Conservation (phyloP, 2,329 filamentous ascomycete species). For the Trichocomaceae sp. region DNA sequence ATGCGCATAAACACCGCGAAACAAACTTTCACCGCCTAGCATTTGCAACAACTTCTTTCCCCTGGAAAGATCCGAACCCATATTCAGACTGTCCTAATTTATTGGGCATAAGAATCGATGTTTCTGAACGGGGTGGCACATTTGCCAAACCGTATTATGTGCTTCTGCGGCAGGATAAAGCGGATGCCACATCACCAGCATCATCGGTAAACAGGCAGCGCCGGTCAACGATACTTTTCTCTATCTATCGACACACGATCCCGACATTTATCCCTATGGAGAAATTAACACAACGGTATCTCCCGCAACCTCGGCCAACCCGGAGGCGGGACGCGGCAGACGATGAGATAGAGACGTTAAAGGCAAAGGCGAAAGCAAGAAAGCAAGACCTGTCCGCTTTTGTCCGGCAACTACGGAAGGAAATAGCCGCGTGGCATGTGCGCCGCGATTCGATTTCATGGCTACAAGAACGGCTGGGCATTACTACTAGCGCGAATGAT, state of each 20-base stretch:
- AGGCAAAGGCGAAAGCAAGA: conserved; percentile 17
- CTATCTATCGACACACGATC: conserved; percentile 40
- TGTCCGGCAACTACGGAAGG: conserved; percentile 34
- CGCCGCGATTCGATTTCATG: conserved; percentile 32
- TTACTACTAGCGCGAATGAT: conserved; percentile 16
- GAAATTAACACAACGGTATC: conserved; percentile 32
- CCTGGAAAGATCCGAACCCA: conserved; percentile 40
- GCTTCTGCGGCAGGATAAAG: conserved; percentile 26
- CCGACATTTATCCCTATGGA: conserved; percentile 38
- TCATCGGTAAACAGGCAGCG: not conserved
- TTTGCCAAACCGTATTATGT: conserved; percentile 41
- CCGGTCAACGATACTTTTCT: conserved; percentile 17
- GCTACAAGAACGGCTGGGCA: conserved; percentile 28
- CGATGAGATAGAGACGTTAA: conserved; percentile 15
- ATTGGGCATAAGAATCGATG: conserved; percentile 38
- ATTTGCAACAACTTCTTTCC: conserved; percentile 41
- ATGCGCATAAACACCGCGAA: conserved; percentile 27
- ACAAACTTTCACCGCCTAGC: conserved; percentile 40
- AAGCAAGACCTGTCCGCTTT: conserved; percentile 34
- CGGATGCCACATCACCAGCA: conserved; percentile 8
- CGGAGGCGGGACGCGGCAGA: not conserved
- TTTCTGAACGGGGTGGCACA: conserved; percentile 33
- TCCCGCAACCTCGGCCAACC: conserved; percentile 18
- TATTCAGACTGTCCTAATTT: conserved; percentile 24
- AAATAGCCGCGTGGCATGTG: conserved; percentile 38